Conservation (phyloP, 1,139 yeast genomes). For the Suhomyces taliae region DNA sequence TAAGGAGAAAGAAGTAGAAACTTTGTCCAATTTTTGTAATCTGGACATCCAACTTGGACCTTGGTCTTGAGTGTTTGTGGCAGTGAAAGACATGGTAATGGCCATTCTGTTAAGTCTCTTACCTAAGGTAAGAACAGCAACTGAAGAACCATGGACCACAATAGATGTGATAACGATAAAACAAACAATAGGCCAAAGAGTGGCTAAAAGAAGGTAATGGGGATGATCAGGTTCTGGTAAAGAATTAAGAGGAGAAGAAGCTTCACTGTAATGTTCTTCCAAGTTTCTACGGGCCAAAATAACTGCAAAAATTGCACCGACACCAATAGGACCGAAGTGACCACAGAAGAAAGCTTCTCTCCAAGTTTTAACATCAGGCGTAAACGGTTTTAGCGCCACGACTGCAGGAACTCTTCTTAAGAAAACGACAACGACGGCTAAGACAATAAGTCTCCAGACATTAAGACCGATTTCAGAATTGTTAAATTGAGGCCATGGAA, state of each 20-base stretch:
- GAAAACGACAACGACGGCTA: conserved; percentile 81
- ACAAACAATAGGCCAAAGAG: conserved; percentile 88
- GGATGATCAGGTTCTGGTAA: conserved; percentile 56
- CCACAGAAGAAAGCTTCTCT: conserved; percentile 95
- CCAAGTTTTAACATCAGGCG: conserved; percentile 94
- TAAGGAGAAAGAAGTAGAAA: conserved; percentile 74
- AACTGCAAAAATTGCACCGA: conserved; percentile 92
- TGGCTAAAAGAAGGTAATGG: conserved; percentile 68
- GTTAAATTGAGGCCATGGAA: conserved; percentile 90
- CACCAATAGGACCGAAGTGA: conserved; percentile 98
- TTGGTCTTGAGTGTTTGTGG: conserved; percentile 62
- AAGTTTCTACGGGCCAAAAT: conserved; percentile 80
- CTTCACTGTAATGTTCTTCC: conserved; percentile 55
- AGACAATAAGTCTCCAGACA: conserved; percentile 80
- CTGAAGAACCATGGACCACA: conserved; percentile 93
- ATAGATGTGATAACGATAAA: conserved; percentile 86
- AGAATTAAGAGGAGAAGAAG: conserved; percentile 58
- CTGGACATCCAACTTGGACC: conserved; percentile 81
- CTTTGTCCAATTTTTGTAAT: conserved; percentile 72
- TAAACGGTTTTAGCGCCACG: conserved; percentile 69
- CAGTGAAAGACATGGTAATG: conserved; percentile 85
- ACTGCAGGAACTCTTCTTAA: conserved; percentile 90
- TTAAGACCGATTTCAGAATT: conserved; percentile 62
- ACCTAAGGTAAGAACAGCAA: conserved; percentile 89
- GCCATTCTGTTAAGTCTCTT: conserved; percentile 89